Conservation (phyloP, 306 rosid species). For the Cucurbita maxima region DNA sequence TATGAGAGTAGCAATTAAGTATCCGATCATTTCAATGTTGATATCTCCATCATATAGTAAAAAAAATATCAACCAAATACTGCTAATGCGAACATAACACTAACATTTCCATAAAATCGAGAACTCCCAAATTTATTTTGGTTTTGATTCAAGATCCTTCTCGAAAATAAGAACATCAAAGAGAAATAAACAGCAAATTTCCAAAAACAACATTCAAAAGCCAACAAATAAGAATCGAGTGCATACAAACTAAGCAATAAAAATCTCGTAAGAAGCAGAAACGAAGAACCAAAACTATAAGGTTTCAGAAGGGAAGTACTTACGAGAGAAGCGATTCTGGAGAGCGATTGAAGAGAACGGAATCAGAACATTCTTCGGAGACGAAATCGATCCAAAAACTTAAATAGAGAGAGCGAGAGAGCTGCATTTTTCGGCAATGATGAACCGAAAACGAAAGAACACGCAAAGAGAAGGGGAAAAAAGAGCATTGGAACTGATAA, state of each 20-base stretch:
- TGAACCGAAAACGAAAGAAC: not conserved
- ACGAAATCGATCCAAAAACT: constrained; percentile 7
- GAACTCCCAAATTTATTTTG: not conserved
- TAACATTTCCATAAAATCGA: too few relatives aligned
- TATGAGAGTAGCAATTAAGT: not conserved
- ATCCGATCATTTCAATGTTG: not conserved
- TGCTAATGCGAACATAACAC: not conserved
- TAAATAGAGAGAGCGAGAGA: not conserved
- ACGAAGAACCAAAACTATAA: too few relatives aligned
- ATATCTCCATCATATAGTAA: not conserved
- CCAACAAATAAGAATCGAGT: not conserved
- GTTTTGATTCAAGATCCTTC: not conserved
- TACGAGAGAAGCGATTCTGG: not conserved
- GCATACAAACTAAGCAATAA: not conserved
- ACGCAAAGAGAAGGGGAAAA: not conserved
- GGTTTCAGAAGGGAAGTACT: not conserved
- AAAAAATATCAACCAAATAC: not conserved
- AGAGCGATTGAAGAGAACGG: not conserved
- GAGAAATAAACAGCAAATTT: not conserved
- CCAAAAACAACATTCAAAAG: not conserved
- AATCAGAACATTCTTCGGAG: constrained; percentile 1
- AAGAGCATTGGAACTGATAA: not conserved
- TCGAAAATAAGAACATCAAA: not conserved
- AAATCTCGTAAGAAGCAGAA: not conserved
- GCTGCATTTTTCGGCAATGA: constrained; percentile 12